Evolutionary conservation across 306 rosid species (phyloP), one percentile per base, ranked within the genome.

Genomic region (Psophocarpus tetragonolobus): DNA sequence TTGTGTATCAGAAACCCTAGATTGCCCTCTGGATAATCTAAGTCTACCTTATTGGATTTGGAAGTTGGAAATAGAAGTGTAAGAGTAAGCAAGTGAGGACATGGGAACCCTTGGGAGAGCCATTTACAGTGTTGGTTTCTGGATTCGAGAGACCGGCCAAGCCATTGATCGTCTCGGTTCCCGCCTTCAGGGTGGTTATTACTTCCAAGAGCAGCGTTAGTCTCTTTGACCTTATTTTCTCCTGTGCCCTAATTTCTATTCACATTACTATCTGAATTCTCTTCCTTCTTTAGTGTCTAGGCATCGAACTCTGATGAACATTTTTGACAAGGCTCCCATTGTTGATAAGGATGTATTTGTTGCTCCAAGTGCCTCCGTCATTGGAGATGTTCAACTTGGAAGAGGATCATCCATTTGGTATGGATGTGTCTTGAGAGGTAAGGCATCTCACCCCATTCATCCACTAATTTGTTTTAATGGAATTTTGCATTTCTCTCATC

Each of bases 381-480:
- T 91, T 42, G 97, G 97, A 11, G 93, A 95, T 41, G 97, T 95
- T 36, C 84, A 87, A 60, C 88, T 95, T 72, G 98, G 98, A 33
- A 81, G 86, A 50, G 92, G 89, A 6, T 91, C 98, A 1, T 95
- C 97, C 7, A 87, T 95, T 86, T 95, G 98, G 98, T 95, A 95
- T 79, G 98, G 98, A 33, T 88, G 90, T 81, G 96, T 95, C 73
- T 80, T 95, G 92, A 92, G 98, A 89, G 97, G 98, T 94, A 79
- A 84, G 82, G 11, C 42, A 12, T 57, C 35, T 57, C 36, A 5
- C 36, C 6, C 6, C 6, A 33, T n/a, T n/a, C n/a, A n/a, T n/a
- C n/a, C n/a, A n/a, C n/a, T 33, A 33, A 33, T 33, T 33, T 33
- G 36, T 5, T 21, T 45, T 57, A 17, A 14, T 10, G 60, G 83